phyloP scores from a whole-genome alignment of 441 rosid species.

The Croton setiger region DNA sequence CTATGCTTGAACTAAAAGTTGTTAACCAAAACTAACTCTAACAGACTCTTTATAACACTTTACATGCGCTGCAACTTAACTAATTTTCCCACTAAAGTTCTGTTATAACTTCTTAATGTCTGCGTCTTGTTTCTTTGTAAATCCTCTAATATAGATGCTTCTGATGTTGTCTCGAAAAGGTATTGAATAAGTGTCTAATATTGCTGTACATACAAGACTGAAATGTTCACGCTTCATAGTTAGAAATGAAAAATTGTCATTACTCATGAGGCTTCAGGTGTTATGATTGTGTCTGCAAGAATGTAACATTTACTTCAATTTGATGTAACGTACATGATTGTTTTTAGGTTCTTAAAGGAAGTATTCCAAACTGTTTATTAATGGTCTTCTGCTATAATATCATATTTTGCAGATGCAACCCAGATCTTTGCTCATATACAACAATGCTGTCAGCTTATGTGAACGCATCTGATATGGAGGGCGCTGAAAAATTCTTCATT shows the following conservation, averaged over 20 bases:
- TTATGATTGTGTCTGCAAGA: background rate
- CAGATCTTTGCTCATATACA: conserved; percentile 86
- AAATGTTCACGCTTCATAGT: too few relatives aligned
- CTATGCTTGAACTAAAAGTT: too few relatives aligned
- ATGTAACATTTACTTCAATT: background rate
- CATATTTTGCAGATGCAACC: conserved; percentile 46
- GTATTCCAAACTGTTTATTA: background rate
- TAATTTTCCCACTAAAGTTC: too few relatives aligned
- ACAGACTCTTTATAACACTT: too few relatives aligned
- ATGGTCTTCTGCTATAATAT: background rate
- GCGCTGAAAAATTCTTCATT: conserved; percentile 79
- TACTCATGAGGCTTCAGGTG: background rate
- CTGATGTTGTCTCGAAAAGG: too few relatives aligned
- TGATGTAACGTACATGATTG: background rate
- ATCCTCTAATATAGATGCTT: too few relatives aligned
- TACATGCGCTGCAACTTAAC: too few relatives aligned
- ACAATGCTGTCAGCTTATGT: conserved; percentile 95
- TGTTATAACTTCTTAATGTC: too few relatives aligned
- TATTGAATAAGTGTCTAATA: too few relatives aligned
- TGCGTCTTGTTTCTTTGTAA: too few relatives aligned
- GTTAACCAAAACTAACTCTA: too few relatives aligned
- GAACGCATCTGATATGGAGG: conserved; percentile 82
- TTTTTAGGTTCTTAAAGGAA: background rate
- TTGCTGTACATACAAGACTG: too few relatives aligned
- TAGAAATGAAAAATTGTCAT: background rate